These are phyloP conservation scores for Bipolaris victoriae DNA, from an alignment of 2,329 filamentous ascomycete genomes.

Conservation along the genomic window DNA sequence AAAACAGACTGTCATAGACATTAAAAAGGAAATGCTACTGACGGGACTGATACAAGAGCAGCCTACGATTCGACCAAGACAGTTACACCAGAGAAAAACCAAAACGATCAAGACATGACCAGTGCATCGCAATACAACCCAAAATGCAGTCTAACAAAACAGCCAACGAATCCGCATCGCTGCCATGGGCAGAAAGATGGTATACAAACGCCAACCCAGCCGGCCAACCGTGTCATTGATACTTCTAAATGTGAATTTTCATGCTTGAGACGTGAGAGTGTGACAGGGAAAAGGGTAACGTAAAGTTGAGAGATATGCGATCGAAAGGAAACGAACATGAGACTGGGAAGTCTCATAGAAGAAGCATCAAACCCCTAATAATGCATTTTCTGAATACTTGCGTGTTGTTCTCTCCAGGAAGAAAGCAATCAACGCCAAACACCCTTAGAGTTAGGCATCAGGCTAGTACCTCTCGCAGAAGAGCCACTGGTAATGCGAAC, in stretches of 20 bases:
- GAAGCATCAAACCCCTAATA: conserved; percentile 8
- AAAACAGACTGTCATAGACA: neutral
- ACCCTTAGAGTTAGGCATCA: conserved; percentile 39
- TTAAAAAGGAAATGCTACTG: neutral
- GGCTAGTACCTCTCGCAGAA: conserved; percentile 37
- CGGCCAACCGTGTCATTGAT: conserved; percentile 8
- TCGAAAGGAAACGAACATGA: neutral
- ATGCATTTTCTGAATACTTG: conserved; percentile 4
- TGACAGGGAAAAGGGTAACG: neutral
- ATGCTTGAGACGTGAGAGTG: neutral
- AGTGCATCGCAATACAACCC: neutral
- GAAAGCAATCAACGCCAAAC: conserved; percentile 38
- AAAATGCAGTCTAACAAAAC: neutral
- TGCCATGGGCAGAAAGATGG: conserved; percentile 17
- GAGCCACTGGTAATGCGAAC: conserved; percentile 42
- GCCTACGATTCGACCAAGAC: neutral
- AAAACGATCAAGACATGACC: neutral
- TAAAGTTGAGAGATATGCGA: neutral
- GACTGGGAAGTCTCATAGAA: neutral
- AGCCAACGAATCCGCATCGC: neutral
- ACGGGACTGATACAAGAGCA: neutral
- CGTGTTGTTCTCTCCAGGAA: conserved; percentile 5
- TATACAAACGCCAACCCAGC: conserved; percentile 9
- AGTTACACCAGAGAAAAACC: neutral
- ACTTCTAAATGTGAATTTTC: conserved; percentile 11